phyloP scores from a whole-genome alignment of 2,329 filamentous ascomycete species.

The Arthrobotrys iridis region DNA sequence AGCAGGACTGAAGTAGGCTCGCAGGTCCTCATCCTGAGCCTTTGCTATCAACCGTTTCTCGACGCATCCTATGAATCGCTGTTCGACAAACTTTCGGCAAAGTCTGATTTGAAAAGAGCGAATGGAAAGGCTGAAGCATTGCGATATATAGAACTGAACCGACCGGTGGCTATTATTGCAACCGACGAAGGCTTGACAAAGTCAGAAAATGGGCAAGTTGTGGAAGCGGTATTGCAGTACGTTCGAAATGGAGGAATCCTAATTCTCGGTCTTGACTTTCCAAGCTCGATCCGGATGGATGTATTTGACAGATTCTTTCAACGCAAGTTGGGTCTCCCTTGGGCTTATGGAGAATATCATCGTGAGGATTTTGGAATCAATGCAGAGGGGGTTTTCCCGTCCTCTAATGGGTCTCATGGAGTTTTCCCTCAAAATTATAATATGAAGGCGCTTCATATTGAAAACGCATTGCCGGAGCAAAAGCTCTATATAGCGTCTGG shows the following conservation, averaged over 20 bases:
- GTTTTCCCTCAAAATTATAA: conserved; percentile 55
- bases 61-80: neutral
- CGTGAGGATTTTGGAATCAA: neutral
- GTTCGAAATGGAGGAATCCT: conserved; percentile 56
- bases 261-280: conserved; percentile 58
- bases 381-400: neutral
- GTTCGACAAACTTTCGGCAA: neutral
- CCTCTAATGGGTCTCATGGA: neutral
- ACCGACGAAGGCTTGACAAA: conserved; percentile 54
- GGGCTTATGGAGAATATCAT: neutral
- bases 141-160: neutral
- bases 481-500: conserved; percentile 58
- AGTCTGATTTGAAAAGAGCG: neutral
- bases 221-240: conserved; percentile 57
- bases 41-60: conserved; percentile 12
- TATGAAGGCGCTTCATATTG: conserved; percentile 60
- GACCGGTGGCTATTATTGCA: neutral
- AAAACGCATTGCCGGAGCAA: conserved; percentile 56
- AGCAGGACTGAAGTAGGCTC: conserved; percentile 54
- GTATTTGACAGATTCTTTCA: neutral
- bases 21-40: conserved; percentile 58
- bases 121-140: neutral
- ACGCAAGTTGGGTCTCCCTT: neutral
- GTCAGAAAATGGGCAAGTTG: conserved; percentile 51
- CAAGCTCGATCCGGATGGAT: conserved; percentile 54